Evolutionary conservation across 352 stramenopile species (phyloP).

Genomic region (Globisporangium irregulare): DNA sequence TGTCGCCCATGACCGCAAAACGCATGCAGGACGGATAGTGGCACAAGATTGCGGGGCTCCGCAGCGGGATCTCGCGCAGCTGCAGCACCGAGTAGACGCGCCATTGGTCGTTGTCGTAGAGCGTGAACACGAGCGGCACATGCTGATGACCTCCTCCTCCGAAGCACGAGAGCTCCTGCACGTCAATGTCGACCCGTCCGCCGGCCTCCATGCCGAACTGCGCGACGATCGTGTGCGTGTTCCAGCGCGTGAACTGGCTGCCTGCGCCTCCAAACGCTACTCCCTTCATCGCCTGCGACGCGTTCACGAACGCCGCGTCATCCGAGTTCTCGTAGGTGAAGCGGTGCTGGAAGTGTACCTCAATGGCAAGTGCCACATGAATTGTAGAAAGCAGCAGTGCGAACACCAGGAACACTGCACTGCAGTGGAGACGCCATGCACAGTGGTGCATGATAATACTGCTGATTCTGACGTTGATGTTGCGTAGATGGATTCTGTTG

Average conservation of each 20-base stretch:
- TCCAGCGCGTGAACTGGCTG: slow-evolving; percentile 36
- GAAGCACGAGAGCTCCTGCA: slow-evolving; percentile 31
- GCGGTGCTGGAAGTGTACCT: slow-evolving; percentile 14
- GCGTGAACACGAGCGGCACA: slow-evolving; percentile 49
- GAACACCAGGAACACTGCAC: background rate
- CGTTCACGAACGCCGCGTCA: slow-evolving; percentile 10
- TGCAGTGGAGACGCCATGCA: background rate
- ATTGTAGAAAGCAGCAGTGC: background rate
- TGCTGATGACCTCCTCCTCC: background rate
- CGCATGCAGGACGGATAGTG: slow-evolving; percentile 55
- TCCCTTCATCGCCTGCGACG: slow-evolving; percentile 5
- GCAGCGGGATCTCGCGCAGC: slow-evolving; percentile 56
- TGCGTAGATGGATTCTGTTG: background rate
- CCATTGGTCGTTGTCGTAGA: slow-evolving; percentile 69
- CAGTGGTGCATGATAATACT: background rate
- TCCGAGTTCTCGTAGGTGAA: slow-evolving; percentile 12
- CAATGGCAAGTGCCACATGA: background rate
- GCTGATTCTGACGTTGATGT: background rate
- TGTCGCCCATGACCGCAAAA: slow-evolving; percentile 27
- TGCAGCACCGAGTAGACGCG: slow-evolving; percentile 53
- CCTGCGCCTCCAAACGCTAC: slow-evolving; percentile 4
- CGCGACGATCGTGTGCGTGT: slow-evolving; percentile 54
- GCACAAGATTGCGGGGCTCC: slow-evolving; percentile 48
- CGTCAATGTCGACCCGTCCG: slow-evolving; percentile 37
- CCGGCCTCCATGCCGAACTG: slow-evolving; percentile 58